Evolutionary conservation across 805 yeast genomes (phyloP).

Genomic region (Monosporozyma yasuniensis): DNA sequence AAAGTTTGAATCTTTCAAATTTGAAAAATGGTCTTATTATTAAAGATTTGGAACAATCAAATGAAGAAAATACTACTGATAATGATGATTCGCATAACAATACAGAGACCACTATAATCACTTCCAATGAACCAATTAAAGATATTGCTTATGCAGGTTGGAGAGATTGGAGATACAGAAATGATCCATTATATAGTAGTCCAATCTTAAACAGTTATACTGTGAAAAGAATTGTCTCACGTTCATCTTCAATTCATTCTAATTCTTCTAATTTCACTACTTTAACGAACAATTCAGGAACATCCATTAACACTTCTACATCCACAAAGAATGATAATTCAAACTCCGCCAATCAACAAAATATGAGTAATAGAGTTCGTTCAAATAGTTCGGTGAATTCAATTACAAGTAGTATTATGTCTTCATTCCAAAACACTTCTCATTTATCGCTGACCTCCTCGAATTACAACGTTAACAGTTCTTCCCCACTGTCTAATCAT

Average conservation of each 20-base stretch:
- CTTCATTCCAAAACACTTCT: conserved; percentile 20
- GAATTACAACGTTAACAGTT: background rate
- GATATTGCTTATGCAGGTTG: conserved; percentile 59
- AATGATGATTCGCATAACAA: conserved; percentile 9
- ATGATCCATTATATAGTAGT: conserved; percentile 55
- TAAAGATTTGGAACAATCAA: conserved; percentile 15
- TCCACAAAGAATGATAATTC: conserved; percentile 4
- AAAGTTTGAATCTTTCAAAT: conserved; percentile 48
- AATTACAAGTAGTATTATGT: conserved; percentile 26
- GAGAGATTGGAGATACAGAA: conserved; percentile 84
- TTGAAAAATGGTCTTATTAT: conserved; percentile 33
- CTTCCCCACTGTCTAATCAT: background rate
- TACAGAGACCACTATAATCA: background rate
- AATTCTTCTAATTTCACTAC: conserved; percentile 8
- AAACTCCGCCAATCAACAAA: background rate
- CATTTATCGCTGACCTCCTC: conserved; percentile 12
- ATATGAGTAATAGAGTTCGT: background rate
- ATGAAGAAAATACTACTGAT: background rate
- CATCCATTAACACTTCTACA: background rate
- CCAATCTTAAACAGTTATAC: conserved; percentile 27
- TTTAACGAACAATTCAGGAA: background rate
- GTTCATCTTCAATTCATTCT: conserved; percentile 18
- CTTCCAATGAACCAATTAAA: conserved; percentile 8
- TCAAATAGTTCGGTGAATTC: conserved; percentile 23
- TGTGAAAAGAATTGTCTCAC: conserved; percentile 16